phyloP scores from a whole-genome alignment of 306 rosid genomes.

The Vigna reflexopilosa region DNA sequence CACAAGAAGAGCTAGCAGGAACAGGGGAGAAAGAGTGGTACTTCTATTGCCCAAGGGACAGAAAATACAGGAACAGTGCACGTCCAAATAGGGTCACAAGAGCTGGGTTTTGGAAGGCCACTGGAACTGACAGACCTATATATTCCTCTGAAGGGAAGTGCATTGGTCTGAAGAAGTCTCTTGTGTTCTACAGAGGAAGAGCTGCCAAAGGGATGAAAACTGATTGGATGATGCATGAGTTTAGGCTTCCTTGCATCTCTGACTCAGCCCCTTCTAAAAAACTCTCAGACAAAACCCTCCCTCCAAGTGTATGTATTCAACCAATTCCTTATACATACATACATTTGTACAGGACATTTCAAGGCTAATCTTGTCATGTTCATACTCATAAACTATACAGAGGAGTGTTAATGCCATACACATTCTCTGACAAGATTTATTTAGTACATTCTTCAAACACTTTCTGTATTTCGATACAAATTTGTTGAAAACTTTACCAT shows the following conservation, averaged over 20 bases:
- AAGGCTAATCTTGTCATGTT: background rate
- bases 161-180: conserved; percentile 87
- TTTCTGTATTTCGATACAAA: no score
- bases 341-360: no score
- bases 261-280: conserved; percentile 53
- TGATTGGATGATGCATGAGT: conserved; percentile 97
- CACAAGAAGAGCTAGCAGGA: conserved; percentile 64
- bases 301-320: conserved; percentile 59
- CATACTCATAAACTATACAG: background rate
- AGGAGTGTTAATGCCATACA: no score
- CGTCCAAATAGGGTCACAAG: conserved; percentile 83
- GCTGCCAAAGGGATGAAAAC: conserved; percentile 82
- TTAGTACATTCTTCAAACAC: no score
- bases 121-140: conserved; percentile 83
- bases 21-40: conserved; percentile 86
- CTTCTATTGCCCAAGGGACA: conserved; percentile 82
- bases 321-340: background rate
- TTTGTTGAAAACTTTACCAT: no score
- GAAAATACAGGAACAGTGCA: conserved; percentile 76
- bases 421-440: no score
- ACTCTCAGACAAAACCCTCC: conserved; percentile 56
- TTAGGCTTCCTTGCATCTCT: conserved; percentile 65
- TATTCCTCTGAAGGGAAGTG: conserved; percentile 75
- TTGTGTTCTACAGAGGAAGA: conserved; percentile 84
- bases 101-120: conserved; percentile 89